These are phyloP conservation scores for Lithospermum erythrorhizon DNA, from an alignment of 257 asterid species.

Conservation along the genomic window DNA sequence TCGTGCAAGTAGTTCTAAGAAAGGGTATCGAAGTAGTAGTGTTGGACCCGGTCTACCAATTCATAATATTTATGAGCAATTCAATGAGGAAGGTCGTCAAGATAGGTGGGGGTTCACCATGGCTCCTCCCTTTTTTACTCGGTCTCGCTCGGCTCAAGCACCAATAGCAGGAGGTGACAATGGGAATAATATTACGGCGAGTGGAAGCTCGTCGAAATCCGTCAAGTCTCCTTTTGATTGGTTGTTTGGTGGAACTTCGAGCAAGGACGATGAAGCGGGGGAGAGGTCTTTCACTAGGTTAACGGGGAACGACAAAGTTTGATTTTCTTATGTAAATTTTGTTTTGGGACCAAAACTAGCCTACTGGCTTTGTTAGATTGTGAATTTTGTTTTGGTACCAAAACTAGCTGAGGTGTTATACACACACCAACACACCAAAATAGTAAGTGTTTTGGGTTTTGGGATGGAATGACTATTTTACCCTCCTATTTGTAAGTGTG, in stretches of 20 bases:
- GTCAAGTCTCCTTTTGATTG: constrained; percentile 21
- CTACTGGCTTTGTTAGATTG: background rate
- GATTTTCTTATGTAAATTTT: too few relatives aligned
- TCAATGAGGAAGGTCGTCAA: constrained; percentile 8
- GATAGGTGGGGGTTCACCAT: constrained; percentile 13
- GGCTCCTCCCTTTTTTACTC: constrained; percentile 13
- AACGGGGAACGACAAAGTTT: background rate
- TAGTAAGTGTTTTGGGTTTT: too few relatives aligned
- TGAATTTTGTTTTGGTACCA: background rate
- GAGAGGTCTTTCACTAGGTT: constrained; percentile 18
- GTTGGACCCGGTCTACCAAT: constrained; percentile 6
- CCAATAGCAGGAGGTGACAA: constrained; percentile 3
- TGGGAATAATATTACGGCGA: constrained; percentile 5
- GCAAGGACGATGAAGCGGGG: constrained; percentile 11
- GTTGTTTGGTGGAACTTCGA: constrained; percentile 9
- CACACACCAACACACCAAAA: too few relatives aligned
- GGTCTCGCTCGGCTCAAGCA: constrained; percentile 13
- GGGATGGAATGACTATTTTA: too few relatives aligned
- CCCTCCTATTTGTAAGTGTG: too few relatives aligned
- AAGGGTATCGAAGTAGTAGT: constrained; percentile 19
- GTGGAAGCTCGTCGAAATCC: constrained; percentile 10
- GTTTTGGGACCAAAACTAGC: too few relatives aligned
- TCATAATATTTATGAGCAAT: constrained; percentile 9
- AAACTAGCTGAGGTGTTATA: too few relatives aligned
- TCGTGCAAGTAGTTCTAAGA: constrained; percentile 13